phyloP scores from a whole-genome alignment of 179 eudicot genomes.

The Beta macrorhiza region DNA sequence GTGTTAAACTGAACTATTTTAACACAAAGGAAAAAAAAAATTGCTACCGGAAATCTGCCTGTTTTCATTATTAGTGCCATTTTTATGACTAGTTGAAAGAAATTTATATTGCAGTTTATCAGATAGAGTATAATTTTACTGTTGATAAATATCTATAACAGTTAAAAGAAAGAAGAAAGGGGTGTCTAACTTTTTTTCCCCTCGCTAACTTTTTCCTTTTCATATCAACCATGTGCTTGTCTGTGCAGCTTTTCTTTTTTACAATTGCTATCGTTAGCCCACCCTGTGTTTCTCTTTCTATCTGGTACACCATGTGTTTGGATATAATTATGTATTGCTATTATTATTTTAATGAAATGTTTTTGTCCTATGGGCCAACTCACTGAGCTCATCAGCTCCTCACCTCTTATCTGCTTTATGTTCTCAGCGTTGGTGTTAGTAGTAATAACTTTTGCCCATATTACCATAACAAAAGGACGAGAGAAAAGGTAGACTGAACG shows the following conservation, averaged over 20 bases:
- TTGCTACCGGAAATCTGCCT: no score
- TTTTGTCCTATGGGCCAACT: slow-evolving; percentile 9
- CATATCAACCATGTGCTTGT: slow-evolving; percentile 2
- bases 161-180: not conserved
- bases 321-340: slow-evolving; percentile 12
- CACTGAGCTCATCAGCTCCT: slow-evolving; percentile 9
- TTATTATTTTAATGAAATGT: slow-evolving; percentile 7
- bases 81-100: no score
- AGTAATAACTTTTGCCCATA: slow-evolving; percentile 22
- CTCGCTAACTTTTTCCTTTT: not conserved
- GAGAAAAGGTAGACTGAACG: slow-evolving; percentile 3
- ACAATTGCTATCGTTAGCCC: not conserved
- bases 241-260: slow-evolving; percentile 6
- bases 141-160: no score
- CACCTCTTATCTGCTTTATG: not conserved
- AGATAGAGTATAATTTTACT: no score
- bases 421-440: not conserved
- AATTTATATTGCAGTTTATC: no score
- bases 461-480: slow-evolving; percentile 16
- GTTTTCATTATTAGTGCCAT: no score
- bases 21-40: no score
- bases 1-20: no score
- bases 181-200: not conserved
- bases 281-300: slow-evolving; percentile 13
- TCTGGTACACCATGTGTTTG: slow-evolving; percentile 11